Base-by-base conservation (phyloP, 2,329 filamentous ascomycete genomes). In the Lecanicillium sp. region DNA sequence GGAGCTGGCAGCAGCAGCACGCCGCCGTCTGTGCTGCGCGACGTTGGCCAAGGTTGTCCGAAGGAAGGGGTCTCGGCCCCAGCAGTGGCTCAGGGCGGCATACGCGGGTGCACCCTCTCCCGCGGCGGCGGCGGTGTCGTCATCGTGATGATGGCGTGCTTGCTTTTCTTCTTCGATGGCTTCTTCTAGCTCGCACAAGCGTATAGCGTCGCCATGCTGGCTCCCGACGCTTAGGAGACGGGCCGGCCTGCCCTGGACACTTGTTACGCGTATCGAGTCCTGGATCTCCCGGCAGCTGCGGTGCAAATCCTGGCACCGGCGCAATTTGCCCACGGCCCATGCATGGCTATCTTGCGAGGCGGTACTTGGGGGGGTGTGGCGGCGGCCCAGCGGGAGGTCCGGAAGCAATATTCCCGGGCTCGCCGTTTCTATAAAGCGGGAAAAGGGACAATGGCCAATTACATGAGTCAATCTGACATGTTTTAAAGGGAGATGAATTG, bases 41-140 rank as follows among this genome's bases (percentile, higher is more conserved):
- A 47, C 7, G 11, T 48, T 55, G 17, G 45, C 46, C 1, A 29
- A n/a, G 4, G 26, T 30, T 23, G 51, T 51, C n/a, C 35, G 19
- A 19, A 45, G 12, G 12, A 23, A 47, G 2, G 15, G 29, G 10
- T 38, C 27, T 0, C 40, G 15, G 6, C 54, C 51, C 52, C 56
- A 58, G 5, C 52, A 51, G 20, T 58, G 50, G 21, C 54, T 57
- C 17, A 55, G 27, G 14, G 29, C 37, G 7, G 32, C 39, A 32
- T 41, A 51, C 17, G 3, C 5, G 12, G 32, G 32, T n/a, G 33
- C n/a, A 17, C 5, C 7, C 12, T 29, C 10, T 27, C n/a, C n/a
- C n/a, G n/a, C n/a, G n/a, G n/a, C n/a, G 5, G 17, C 10, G 15
- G 24, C 41, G 11, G 5, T 35, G 29, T 10, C 41, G n/a, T 44